A percentile compares a stretch with the other conserved stretches of the same genome.
These are phyloP conservation scores for Sclerotinia trifoliorum DNA, from an alignment of 2,329 filamentous ascomycete species.

Conservation along the genomic window DNA sequence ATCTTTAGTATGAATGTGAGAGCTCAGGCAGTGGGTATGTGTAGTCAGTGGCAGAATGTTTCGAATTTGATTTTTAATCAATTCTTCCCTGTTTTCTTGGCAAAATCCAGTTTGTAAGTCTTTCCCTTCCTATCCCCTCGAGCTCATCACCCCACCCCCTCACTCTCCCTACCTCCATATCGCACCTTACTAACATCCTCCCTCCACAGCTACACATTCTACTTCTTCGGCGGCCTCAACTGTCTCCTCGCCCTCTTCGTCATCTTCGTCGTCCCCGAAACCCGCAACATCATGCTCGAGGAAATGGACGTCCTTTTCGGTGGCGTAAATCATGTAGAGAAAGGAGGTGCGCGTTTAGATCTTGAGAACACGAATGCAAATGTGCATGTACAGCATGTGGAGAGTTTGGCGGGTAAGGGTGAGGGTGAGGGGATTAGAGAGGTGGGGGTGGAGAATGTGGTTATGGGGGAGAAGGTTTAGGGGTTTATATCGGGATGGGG, in stretches of 20 bases:
- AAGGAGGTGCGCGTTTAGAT: conserved; percentile 35
- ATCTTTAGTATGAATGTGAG: conserved; percentile 72
- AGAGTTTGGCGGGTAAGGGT: background rate
- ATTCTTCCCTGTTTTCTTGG: conserved; percentile 67
- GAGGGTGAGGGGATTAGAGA: background rate
- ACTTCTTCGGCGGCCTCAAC: conserved; percentile 55
- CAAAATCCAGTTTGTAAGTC: conserved; percentile 48
- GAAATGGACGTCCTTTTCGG: conserved; percentile 57
- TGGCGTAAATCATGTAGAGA: conserved; percentile 37
- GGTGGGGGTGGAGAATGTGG: background rate
- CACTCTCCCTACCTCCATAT: background rate
- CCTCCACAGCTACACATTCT: conserved; percentile 36
- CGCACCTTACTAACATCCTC: conserved; percentile 7
- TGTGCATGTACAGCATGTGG: conserved; percentile 27
- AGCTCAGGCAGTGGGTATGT: conserved; percentile 69
- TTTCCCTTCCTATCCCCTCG: too few species aligned
- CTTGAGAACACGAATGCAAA: conserved; percentile 28
- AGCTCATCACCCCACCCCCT: too few species aligned
- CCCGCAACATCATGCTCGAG: conserved; percentile 54
- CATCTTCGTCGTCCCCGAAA: conserved; percentile 54
- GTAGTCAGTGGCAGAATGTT: conserved; percentile 58
- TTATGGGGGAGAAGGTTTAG: conserved; percentile 1
- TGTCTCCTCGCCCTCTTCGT: conserved; percentile 50
- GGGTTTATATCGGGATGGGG: too few species aligned
- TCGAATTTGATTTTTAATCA: conserved; percentile 68